Percentiles rank a stretch among this genome's conserved stretches.
These are phyloP conservation scores for Botrytis cinerea DNA, from an alignment of 2,329 filamentous ascomycete genomes.

Conservation along the genomic window DNA sequence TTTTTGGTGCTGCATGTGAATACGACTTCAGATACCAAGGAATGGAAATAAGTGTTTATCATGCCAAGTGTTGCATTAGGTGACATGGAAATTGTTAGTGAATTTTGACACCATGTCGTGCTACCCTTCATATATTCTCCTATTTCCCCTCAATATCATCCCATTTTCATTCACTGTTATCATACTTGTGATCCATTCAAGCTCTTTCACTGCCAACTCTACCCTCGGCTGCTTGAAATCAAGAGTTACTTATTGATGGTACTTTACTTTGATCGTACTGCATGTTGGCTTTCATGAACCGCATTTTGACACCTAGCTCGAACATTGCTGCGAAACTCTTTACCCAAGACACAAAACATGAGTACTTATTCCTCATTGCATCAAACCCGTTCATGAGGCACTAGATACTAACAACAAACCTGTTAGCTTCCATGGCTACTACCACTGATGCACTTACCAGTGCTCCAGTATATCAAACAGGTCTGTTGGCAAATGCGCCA, in stretches of 20 bases:
- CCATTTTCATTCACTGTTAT: not conserved
- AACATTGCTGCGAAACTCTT: not conserved
- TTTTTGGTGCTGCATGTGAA: not conserved
- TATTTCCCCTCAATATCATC: not conserved
- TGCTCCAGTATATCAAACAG: constrained; percentile 16
- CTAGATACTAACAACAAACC: not conserved
- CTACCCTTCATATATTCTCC: not conserved
- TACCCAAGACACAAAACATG: not conserved
- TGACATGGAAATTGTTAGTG: not conserved
- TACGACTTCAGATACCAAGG: not conserved
- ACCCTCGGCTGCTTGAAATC: not conserved
- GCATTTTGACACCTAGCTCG: not conserved
- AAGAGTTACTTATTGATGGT: not conserved
- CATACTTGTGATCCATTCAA: not conserved
- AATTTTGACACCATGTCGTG: not conserved
- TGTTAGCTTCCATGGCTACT: constrained; percentile 10
- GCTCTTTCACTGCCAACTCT: not conserved
- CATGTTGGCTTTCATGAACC: not conserved
- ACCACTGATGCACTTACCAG: constrained; percentile 18
- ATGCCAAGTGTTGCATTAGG: constrained; percentile 2
- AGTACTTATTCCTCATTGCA: not conserved
- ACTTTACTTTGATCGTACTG: not conserved
- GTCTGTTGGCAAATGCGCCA: constrained; percentile 8
- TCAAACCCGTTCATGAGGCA: not conserved
- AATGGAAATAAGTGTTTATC: not conserved